Evolutionary conservation across 495 filamentous ascomycete species (phyloP).

Genomic region (Apodospora peruviana): DNA sequence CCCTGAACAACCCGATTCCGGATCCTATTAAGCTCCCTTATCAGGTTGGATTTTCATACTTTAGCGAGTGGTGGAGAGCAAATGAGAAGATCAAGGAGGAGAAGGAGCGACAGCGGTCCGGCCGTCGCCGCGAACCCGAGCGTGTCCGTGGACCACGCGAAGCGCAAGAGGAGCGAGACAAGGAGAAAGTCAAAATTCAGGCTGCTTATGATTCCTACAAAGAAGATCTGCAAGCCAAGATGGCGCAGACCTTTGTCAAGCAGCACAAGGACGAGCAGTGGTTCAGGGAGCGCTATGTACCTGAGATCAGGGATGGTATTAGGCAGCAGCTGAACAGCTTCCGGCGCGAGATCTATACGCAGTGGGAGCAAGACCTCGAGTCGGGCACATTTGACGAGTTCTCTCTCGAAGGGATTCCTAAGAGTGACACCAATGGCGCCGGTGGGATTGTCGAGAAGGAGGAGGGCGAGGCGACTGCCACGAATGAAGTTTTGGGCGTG

Average conservation of each 20-base stretch:
- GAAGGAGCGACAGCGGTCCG: constrained; percentile 69
- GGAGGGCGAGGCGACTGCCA: constrained; percentile 84
- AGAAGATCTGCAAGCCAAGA: constrained; percentile 84
- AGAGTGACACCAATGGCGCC: constrained; percentile 81
- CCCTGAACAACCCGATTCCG: constrained; percentile 66
- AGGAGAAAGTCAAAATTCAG: constrained; percentile 85
- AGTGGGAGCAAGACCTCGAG: constrained; percentile 82
- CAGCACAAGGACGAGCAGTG: constrained; percentile 91
- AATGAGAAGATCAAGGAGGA: constrained; percentile 85
- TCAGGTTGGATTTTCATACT: constrained; percentile 94
- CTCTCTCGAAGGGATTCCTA: constrained; percentile 90
- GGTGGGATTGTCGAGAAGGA: constrained; percentile 89
- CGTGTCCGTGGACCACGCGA: constrained; percentile 71
- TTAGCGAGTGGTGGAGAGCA: constrained; percentile 91
- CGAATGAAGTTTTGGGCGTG: constrained; percentile 87
- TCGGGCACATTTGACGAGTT: constrained; percentile 86
- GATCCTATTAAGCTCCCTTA: constrained; percentile 83
- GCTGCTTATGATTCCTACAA: constrained; percentile 91
- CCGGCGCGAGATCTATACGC: constrained; percentile 64
- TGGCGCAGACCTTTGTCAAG: constrained; percentile 82
- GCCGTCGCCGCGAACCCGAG: constrained; percentile 64
- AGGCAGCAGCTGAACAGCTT: constrained; percentile 67
- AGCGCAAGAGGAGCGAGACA: constrained; percentile 77
- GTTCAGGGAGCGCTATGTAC: constrained; percentile 93
- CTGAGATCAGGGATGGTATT: constrained; percentile 67